A percentile compares a stretch with the other conserved stretches of the same genome.
Conservation (phyloP, 2,329 filamentous ascomycete genomes). For the Diplodia mutila region DNA sequence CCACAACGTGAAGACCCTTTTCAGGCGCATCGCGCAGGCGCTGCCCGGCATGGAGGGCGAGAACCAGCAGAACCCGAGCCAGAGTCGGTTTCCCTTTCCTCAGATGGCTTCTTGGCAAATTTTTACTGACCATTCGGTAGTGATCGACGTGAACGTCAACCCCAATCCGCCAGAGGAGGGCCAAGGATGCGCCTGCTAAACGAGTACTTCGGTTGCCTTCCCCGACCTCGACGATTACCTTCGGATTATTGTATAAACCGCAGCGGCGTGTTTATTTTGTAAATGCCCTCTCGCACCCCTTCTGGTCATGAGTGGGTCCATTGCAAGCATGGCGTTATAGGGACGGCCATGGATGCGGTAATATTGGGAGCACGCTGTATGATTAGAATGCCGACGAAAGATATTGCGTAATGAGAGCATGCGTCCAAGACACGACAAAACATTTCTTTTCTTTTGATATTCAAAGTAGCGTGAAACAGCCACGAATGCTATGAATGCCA, state of each 20-base stretch:
- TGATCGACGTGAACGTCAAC: conserved; percentile 93
- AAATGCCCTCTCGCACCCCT: conserved; percentile 24
- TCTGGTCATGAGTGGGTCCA: conserved; percentile 27
- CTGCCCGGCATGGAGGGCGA: conserved; percentile 96
- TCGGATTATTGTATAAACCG: conserved; percentile 23
- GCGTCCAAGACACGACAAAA: conserved; percentile 17
- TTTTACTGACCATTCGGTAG: conserved; percentile 51
- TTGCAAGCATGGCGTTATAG: conserved; percentile 45
- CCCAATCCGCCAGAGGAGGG: conserved; percentile 49
- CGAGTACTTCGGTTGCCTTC: conserved; percentile 6
- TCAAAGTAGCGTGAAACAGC: conserved; percentile 4
- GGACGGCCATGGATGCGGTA: conserved; percentile 22
- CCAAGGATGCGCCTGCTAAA: conserved; percentile 42
- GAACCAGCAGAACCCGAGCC: conserved; percentile 74
- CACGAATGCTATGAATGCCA: neutral
- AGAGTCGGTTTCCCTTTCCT: conserved; percentile 65
- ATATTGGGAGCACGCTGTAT: conserved; percentile 22
- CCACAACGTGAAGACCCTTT: conserved; percentile 96
- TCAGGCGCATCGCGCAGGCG: conserved; percentile 97
- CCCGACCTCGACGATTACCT: conserved; percentile 19
- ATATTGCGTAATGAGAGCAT: conserved; percentile 27
- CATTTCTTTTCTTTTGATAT: neutral
- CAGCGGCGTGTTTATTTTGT: conserved; percentile 25
- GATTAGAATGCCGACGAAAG: conserved; percentile 24
- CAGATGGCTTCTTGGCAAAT: neutral